phyloP scores from a whole-genome alignment of 345 rosid species.

The Moricandia arvensis region DNA sequence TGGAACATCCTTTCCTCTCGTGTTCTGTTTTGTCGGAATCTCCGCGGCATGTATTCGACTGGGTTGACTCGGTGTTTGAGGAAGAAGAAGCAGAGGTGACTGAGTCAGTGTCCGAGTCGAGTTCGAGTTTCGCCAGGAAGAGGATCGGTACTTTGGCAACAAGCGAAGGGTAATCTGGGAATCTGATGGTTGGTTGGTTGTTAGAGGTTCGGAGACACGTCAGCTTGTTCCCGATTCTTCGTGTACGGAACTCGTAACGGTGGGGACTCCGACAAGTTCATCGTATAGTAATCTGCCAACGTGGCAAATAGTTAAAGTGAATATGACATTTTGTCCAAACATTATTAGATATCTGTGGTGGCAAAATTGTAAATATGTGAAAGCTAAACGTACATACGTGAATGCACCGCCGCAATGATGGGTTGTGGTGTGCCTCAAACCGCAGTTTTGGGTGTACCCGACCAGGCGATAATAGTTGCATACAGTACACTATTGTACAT shows the following conservation, averaged over 20 bases:
- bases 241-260: neutral
- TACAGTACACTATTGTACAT: neutral
- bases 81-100: neutral
- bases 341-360: neutral
- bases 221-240: neutral
- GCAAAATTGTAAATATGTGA: neutral
- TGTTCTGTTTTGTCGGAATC: neutral
- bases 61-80: conserved; percentile 18
- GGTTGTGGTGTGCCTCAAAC: neutral
- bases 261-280: neutral
- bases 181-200: conserved; percentile 32
- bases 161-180: conserved; percentile 17
- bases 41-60: conserved; percentile 18
- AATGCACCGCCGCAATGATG: neutral
- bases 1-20: conserved; percentile 15
- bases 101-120: conserved; percentile 3
- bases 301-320: neutral
- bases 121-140: neutral
- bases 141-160: neutral
- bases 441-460: neutral
- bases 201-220: conserved; percentile 16
- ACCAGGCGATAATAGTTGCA: neutral
- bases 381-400: neutral
- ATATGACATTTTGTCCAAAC: neutral
- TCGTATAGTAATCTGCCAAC: neutral